Conservation (phyloP, 805 yeast species). For the Osmozyma mogii region DNA sequence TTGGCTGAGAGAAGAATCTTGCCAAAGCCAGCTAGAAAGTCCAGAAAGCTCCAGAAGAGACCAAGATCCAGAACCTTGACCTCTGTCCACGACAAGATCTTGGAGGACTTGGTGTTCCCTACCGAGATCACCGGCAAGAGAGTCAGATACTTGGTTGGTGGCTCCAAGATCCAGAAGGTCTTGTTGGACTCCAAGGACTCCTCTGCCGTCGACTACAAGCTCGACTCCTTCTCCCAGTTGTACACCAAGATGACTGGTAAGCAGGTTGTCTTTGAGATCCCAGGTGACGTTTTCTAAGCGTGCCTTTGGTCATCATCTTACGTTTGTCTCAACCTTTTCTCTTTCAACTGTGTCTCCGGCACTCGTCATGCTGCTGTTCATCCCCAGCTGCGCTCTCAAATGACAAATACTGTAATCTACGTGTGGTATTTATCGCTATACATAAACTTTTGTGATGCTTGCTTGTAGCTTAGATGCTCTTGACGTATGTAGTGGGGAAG, state of each 20-base stretch:
- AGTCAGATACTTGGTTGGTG: slow-evolving; percentile 98
- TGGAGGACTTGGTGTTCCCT: slow-evolving; percentile 99
- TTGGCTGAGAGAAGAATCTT: slow-evolving; percentile 99
- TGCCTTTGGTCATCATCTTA: too few species aligned
- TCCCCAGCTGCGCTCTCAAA: slow-evolving; percentile 9
- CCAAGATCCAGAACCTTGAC: slow-evolving; percentile 99
- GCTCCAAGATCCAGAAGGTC: slow-evolving; percentile 96
- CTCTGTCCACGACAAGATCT: slow-evolving; percentile 96
- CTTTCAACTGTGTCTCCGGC: slow-evolving; percentile 7
- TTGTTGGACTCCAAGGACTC: slow-evolving; percentile 97
- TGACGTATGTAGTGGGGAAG: slow-evolving; percentile 74
- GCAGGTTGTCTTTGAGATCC: slow-evolving; percentile 96
- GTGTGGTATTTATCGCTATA: slow-evolving; percentile 15
- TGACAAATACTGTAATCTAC: slow-evolving; percentile 15
- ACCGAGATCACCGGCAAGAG: slow-evolving; percentile 99
- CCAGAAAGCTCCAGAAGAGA: slow-evolving; percentile 95
- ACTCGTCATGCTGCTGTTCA: slow-evolving; percentile 11
- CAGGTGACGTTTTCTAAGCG: slow-evolving; percentile 37
- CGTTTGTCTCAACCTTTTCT: slow-evolving; percentile 6
- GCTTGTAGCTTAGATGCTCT: slow-evolving; percentile 24
- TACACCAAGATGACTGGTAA: slow-evolving; percentile 98
- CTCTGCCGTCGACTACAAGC: slow-evolving; percentile 94
- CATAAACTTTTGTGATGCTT: slow-evolving; percentile 12
- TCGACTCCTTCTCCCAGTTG: slow-evolving; percentile 98
- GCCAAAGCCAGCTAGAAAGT: slow-evolving; percentile 96